Conservation (phyloP, 2,329 filamentous ascomycete species). For the Fusarium pseudoanthophilum region DNA sequence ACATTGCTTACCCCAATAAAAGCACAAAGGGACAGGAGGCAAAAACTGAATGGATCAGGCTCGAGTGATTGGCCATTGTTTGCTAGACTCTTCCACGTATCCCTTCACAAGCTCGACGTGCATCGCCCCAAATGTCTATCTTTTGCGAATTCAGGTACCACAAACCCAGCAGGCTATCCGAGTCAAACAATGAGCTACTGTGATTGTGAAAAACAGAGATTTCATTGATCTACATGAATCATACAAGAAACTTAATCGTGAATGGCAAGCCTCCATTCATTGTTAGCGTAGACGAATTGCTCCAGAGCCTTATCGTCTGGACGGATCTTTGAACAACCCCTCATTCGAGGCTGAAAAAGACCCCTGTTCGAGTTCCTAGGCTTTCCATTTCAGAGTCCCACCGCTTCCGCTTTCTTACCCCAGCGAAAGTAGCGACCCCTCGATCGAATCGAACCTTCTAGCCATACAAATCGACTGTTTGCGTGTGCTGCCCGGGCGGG, state of each 20-base stretch:
- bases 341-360: conserved; percentile 38
- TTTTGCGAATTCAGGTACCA: conserved; percentile 36
- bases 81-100: conserved; percentile 42
- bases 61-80: conserved; percentile 36
- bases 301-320: conserved; percentile 1
- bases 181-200: conserved; percentile 24
- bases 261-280: conserved; percentile 1
- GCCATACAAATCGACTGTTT: conserved; percentile 14
- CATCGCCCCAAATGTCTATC: conserved; percentile 29
- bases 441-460: conserved; percentile 42
- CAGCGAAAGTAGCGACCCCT: conserved; percentile 19
- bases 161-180: conserved; percentile 3
- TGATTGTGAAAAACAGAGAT: conserved; percentile 11
- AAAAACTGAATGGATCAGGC: conserved; percentile 16
- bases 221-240: conserved; percentile 20
- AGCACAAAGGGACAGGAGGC: conserved; percentile 31
- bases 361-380: conserved; percentile 36
- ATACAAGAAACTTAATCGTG: conserved; percentile 1
- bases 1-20: conserved; percentile 35
- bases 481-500: background rate
- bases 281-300: background rate
- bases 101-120: conserved; percentile 17
- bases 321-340: conserved; percentile 9
- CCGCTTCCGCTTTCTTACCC: conserved; percentile 28
- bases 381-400: conserved; percentile 31